Conservation (phyloP, 495 filamentous ascomycete species). For the Rostrohypoxylon terebratum region DNA sequence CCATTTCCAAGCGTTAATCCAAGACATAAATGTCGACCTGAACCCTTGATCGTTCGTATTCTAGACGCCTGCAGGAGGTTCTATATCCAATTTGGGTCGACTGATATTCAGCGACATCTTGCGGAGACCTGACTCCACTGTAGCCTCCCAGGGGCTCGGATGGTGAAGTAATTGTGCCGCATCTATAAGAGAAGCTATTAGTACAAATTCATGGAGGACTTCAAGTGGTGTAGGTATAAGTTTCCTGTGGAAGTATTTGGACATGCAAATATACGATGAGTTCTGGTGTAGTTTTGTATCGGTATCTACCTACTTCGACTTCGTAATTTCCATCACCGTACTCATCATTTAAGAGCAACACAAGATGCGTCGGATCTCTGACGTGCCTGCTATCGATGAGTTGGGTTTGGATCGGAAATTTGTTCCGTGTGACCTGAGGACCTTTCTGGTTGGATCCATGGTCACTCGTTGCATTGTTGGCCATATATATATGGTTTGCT, state of each 20-base stretch:
- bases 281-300: neutral
- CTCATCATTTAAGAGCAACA: conserved; percentile 17
- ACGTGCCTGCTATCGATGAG: conserved; percentile 26
- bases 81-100: neutral
- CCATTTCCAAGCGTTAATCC: too few relatives aligned
- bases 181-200: neutral
- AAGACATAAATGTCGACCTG: neutral
- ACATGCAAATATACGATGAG: too few relatives aligned
- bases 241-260: too few relatives aligned
- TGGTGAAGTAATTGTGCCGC: conserved; percentile 23
- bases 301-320: conserved; percentile 15
- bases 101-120: conserved; percentile 4
- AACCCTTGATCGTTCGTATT: neutral
- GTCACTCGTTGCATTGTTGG: neutral
- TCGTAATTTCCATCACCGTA: conserved; percentile 26
- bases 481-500: neutral
- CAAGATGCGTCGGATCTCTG: conserved; percentile 22
- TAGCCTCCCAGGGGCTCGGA: conserved; percentile 14
- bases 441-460: neutral
- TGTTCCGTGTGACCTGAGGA: neutral
- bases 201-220: neutral
- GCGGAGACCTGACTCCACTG: conserved; percentile 22
- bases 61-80: neutral
- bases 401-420: conserved; percentile 15
- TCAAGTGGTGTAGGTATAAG: neutral